Evolutionary conservation across 2,329 filamentous ascomycete species (phyloP).

Genomic region (Botrytis elliptica): DNA sequence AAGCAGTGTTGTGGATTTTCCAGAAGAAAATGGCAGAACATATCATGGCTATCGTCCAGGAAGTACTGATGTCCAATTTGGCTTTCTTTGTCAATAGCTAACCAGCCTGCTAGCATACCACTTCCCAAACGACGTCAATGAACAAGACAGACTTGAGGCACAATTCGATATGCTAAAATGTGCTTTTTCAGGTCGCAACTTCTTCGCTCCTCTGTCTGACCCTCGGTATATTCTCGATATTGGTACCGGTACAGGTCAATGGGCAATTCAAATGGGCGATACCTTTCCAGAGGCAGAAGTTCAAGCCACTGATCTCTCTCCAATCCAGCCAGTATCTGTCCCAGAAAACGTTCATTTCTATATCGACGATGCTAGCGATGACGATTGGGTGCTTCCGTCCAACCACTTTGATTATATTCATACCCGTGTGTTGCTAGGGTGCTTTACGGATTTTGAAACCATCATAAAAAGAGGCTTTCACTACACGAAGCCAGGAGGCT

Average conservation of each 20-base stretch:
- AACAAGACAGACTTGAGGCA: slow-evolving; percentile 50
- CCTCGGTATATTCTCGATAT: slow-evolving; percentile 40
- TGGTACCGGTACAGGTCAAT: slow-evolving; percentile 54
- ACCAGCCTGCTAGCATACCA: slow-evolving; percentile 30
- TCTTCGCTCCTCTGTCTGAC: slow-evolving; percentile 45
- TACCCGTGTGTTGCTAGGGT: slow-evolving; percentile 42
- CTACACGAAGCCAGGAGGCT: slow-evolving; percentile 37
- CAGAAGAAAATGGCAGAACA: slow-evolving; percentile 34
- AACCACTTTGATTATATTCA: slow-evolving; percentile 60
- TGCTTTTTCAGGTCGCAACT: slow-evolving; percentile 40
- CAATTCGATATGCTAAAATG: slow-evolving; percentile 49
- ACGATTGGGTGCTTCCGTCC: slow-evolving; percentile 47
- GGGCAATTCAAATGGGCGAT: slow-evolving; percentile 63
- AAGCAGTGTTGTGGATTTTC: slow-evolving; percentile 30
- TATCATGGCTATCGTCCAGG: slow-evolving; percentile 27
- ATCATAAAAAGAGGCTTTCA: slow-evolving; percentile 53
- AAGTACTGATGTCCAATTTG: slow-evolving; percentile 3
- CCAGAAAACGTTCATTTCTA: slow-evolving; percentile 73
- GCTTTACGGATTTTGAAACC: slow-evolving; percentile 43
- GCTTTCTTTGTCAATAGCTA: neutral
- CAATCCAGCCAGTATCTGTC: slow-evolving; percentile 63
- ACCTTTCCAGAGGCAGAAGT: slow-evolving; percentile 57
- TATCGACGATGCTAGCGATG: slow-evolving; percentile 45
- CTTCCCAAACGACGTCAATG: slow-evolving; percentile 50
- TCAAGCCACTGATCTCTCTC: slow-evolving; percentile 64